Base-by-base conservation (phyloP, 768 basidiomycete species). In the Podaxis mareebaensis region DNA sequence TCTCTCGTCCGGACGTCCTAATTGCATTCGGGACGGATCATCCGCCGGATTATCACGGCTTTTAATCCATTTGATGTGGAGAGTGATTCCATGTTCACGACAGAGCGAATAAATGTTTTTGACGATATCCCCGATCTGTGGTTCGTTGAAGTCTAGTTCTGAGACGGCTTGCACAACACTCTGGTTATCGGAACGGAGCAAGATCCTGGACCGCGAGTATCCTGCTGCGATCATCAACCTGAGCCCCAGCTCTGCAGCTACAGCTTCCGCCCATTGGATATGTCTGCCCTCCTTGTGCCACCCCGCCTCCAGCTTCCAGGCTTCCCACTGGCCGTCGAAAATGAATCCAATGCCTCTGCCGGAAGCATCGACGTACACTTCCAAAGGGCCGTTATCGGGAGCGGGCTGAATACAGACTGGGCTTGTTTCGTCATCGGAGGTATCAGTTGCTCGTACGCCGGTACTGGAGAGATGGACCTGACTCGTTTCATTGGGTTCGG, bases 231-330 rank as follows among this genome's bases (percentile, higher is more conserved):
- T 66, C 5, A 78, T 44, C 1, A 75, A 70, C 1, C 70, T 71
- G 0, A 82, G 33, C 0, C 77, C 80, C 1, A 83, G 68, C 58
- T 82, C 80, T 1, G 81, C 70, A 0, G 78, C 81, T 0, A 78
- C 74, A 70, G 81, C 76, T 67, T 82, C 81, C 0, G 76, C 78
- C 81, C 81, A 83, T 4, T 75, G 75, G 20, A 80, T 82, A 60
- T 76, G 68, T 6, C 76, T 46, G 7, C 72, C 70, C 0, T 70
- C 58, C 3, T 53, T 39, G 15, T 68, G 65, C 75, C 77, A 78
- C 5, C 75, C 75, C 0, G 64, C 48, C 17, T 59, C 68, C 11
- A 81, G 68, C 28, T 70, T 66, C 81, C 79, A 83, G 0, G 81
- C 75, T 0, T 77, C 65, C 80, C 80, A 83, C 1, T 53, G 46